Conservation (phyloP, 2,329 filamentous ascomycete genomes). For the Chalara sp. region DNA sequence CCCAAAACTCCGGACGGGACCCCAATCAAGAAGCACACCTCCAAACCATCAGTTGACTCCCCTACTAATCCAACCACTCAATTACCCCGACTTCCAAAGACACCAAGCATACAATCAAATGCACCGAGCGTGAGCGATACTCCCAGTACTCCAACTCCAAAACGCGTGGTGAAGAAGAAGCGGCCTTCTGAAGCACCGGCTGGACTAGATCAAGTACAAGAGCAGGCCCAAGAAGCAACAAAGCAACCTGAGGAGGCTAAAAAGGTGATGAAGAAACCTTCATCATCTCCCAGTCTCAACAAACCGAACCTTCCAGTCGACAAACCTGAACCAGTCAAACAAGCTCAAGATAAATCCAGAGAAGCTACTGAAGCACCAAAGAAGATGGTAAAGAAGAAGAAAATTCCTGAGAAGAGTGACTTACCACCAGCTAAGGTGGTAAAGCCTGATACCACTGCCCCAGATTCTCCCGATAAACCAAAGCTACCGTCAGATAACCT, state of each 20-base stretch:
- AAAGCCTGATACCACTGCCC: not conserved
- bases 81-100: not conserved
- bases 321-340: not conserved
- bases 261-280: constrained; percentile 10
- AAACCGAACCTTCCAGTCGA: not conserved
- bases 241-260: not conserved
- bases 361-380: constrained; percentile 4
- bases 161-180: not conserved
- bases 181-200: constrained; percentile 4
- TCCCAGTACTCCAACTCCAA: not conserved
- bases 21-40: not conserved
- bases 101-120: not conserved
- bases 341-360: not conserved
- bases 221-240: not conserved
- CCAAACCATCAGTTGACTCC: not conserved
- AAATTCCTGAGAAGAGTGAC: not conserved
- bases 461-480: not conserved
- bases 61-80: not conserved
- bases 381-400: constrained; percentile 12
- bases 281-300: not conserved
- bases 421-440: not conserved
- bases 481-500: not conserved
- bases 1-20: constrained; percentile 2
- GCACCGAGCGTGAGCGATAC: not conserved
- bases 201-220: not conserved